Conservation (phyloP, 495 filamentous ascomycete genomes). For the Neurospora sp. region DNA sequence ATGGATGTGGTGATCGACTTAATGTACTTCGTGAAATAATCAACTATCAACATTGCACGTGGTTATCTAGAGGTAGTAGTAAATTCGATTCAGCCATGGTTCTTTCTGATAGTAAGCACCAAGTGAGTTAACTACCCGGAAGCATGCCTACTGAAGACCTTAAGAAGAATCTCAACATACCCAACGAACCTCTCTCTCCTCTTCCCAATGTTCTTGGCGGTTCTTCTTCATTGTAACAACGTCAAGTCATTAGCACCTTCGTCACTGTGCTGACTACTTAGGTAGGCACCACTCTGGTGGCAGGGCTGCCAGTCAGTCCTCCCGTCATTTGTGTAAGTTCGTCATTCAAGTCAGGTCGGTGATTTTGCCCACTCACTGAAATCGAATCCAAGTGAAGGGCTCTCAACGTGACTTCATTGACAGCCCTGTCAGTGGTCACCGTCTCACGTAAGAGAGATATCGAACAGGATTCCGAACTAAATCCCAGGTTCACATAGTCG, state of each 20-base stretch:
- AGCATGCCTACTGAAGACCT: not conserved
- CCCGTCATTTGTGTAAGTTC: not conserved
- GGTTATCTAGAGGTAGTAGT: not conserved
- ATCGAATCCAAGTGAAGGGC: not conserved
- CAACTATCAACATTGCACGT: not conserved
- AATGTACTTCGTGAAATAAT: not conserved
- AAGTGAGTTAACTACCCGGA: not conserved
- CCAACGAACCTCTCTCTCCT: not conserved
- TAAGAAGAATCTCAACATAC: too few species aligned
- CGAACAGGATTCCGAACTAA: not conserved
- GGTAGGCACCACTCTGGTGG: not conserved
- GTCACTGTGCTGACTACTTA: not conserved
- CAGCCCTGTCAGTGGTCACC: not conserved
- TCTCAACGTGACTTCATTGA: not conserved
- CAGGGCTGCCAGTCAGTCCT: not conserved
- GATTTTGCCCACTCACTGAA: not conserved
- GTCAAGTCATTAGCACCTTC: not conserved
- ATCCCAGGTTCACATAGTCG: not conserved
- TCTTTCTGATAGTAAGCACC: not conserved
- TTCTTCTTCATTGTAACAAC: not conserved
- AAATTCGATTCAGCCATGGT: not conserved
- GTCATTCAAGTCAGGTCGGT: not conserved
- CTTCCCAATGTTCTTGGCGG: not conserved
- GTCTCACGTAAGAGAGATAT: not conserved
- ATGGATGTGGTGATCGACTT: not conserved